Evolutionary conservation across 2,329 filamentous ascomycete genomes (phyloP), one percentile per base, ranked within the genome.

Genomic region (Xylaria sp.): DNA sequence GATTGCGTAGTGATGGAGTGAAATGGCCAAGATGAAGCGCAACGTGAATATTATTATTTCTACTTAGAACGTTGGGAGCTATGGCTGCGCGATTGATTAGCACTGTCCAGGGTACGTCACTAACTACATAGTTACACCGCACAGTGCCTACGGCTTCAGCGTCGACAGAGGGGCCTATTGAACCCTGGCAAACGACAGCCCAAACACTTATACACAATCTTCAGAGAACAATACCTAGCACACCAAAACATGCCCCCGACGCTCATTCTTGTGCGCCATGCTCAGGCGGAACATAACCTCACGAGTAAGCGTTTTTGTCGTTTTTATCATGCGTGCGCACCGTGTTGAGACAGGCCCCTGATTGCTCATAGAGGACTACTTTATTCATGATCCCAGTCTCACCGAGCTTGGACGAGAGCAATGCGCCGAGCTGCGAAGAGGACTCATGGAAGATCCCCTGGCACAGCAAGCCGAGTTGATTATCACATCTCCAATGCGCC

Each of bases 201-300:
- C 39, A 43, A 36, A 55, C 52, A 55, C 32, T 55, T 39, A 36
- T 10, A 36, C n/a, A n/a, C n/a, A n/a, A n/a, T n/a, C n/a, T n/a
- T n/a, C n/a, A 43, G 20, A 46, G 23, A 46, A 46, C 20, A 46
- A n/a, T 52, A 52, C 3, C 15, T 4, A 8, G 15, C n/a, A 32
- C 25, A 8, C 10, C 34, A 3, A 45, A 56, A 41, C 23, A 88
- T 88, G 86, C 76, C 86, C 60, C 86, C 85, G 0, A 86, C 82
- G 0, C 74, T 97, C 67, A 92, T 98, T 72, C 84, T 98, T 76
- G 90, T 97, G 76, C 92, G 95, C 73, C 95, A 98, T 85, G 95
- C 93, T 18, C 93, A 98, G 80, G 86, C 83, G 9, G 75, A 83
- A n/a, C 86, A 89, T 76, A 89, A 89, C 67, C 79, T 81, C 15